Evolutionary conservation across 164 flowering plant genomes (phyloP), one percentile per base, ranked within the genome.

Genomic region (Protea cynaroides): DNA sequence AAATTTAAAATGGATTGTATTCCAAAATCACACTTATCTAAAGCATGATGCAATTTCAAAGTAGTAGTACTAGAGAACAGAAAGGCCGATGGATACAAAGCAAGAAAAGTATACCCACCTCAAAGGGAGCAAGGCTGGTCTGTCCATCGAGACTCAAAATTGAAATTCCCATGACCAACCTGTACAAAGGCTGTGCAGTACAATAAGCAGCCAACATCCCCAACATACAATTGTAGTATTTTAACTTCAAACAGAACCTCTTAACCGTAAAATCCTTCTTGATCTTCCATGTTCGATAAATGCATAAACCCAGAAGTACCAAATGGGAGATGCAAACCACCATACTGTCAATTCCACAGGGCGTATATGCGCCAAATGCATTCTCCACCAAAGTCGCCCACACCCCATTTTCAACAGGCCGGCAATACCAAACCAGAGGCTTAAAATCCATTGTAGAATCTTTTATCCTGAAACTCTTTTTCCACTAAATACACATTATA

Each of bases 291-390:
- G 82, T 74, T 21, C 99, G 82, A 58, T 92, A 88, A 15, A 79
- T 40, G 76, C 97, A 86, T 24, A 90, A 69, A 21, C 80, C 78
- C 75, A 90, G 43, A 52, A 92, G 81, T 61, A 79, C 83, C 81
- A 95, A 69, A 72, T 90, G 83, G 43, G 99, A 88, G 54, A 88
- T 49, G 58, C 72, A 69, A 22, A 83, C 68, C 53, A 87, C 99
- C 67, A 95, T 10, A 37, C 86, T 75, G 66, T 88, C 92, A 17
- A 77, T 69, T 13, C 84, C 92, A 77, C 99, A 95, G 0, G 99
- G 99, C 11, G 97, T 88, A 61, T 90, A 95, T 17, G 82, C 83
- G 25, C 97, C 99, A 71, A 95, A 83, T 9, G 92, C 96, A 84
- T 83, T 88, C 47, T 83, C 83, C 59, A 83, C 90, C 12, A 54